Evolutionary conservation across 345 rosid species (phyloP).

Genomic region (Eucalyptus fibrosa): DNA sequence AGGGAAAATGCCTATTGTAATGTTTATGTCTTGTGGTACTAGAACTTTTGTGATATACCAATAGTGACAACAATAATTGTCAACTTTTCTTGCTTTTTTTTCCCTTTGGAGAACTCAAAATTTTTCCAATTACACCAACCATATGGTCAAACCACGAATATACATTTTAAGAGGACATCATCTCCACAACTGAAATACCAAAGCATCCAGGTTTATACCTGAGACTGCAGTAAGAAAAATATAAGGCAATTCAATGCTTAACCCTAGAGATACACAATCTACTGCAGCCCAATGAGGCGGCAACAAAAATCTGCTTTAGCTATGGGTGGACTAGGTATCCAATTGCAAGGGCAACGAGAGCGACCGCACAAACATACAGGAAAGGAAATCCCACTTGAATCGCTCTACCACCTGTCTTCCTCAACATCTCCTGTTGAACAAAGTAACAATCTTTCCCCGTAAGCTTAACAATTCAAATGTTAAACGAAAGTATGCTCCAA

Average conservation of each 20-base stretch:
- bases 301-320: background rate
- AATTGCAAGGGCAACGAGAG: constrained; percentile 11
- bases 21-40: fast-evolving
- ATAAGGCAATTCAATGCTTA: background rate
- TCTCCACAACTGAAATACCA: background rate
- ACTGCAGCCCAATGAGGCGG: background rate
- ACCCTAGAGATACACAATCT: background rate
- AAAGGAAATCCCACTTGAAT: constrained; percentile 31
- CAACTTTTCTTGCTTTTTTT: background rate
- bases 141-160: background rate
- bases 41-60: background rate
- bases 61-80: background rate
- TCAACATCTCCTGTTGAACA: constrained; percentile 19
- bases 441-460: background rate
- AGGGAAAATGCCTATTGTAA: background rate
- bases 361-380: constrained; percentile 26
- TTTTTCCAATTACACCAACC: background rate
- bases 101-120: background rate
- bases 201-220: background rate
- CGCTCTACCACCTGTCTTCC: constrained; percentile 4
- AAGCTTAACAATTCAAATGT: background rate
- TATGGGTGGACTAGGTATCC: constrained; percentile 21
- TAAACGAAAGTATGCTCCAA: background rate
- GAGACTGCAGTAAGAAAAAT: background rate
- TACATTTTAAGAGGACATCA: background rate